phyloP scores from a whole-genome alignment of 495 filamentous ascomycete species.

The Tuber umbilicatum region DNA sequence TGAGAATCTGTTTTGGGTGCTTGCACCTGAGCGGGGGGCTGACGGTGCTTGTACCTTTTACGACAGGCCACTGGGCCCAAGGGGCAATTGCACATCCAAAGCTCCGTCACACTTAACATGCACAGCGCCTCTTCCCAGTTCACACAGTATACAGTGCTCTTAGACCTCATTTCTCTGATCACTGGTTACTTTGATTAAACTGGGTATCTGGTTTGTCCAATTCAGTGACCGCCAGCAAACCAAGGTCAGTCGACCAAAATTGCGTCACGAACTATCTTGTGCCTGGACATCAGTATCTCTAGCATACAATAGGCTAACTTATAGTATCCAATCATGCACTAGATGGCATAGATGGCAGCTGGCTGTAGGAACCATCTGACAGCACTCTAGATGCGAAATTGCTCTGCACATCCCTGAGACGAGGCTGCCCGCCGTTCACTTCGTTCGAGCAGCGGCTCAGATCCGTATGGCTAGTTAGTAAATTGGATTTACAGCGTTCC shows the following conservation, averaged over 20 bases:
- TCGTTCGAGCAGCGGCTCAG: background rate
- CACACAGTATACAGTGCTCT: background rate
- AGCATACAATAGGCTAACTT: background rate
- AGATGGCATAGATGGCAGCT: background rate
- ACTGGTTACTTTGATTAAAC: background rate
- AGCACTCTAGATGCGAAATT: background rate
- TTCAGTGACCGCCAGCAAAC: background rate
- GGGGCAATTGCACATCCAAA: background rate
- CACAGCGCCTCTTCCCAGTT: background rate
- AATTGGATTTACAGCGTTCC: background rate
- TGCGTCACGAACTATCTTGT: background rate
- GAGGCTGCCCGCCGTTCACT: background rate
- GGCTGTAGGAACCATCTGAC: background rate
- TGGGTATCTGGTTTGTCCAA: constrained; percentile 1
- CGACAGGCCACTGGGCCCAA: background rate
- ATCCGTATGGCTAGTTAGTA: background rate
- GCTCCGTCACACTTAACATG: background rate
- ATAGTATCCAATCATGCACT: background rate
- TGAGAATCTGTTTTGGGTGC: background rate
- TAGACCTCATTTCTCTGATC: background rate
- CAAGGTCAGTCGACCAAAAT: background rate
- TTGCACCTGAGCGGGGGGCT: background rate
- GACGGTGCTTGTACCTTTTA: background rate
- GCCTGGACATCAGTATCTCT: background rate
- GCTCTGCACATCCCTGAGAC: background rate